These are phyloP conservation scores for Trichoderma sp. DNA, from an alignment of 2,329 filamentous ascomycete species.

Conservation along the genomic window DNA sequence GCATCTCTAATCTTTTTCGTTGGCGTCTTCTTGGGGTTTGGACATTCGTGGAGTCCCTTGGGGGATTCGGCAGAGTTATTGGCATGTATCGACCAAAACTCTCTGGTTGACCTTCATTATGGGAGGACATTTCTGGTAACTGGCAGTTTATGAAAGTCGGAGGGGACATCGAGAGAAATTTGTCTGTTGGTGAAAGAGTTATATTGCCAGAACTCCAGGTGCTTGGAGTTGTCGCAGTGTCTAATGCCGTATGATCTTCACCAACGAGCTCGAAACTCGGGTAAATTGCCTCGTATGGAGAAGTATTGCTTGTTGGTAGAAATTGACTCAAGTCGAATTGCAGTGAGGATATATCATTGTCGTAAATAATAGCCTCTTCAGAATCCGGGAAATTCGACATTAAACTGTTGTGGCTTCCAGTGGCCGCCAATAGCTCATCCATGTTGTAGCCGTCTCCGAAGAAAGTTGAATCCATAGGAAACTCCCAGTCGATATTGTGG, in stretches of 20 bases:
- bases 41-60: neutral
- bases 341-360: neutral
- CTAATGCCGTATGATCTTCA: neutral
- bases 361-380: no score
- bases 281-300: neutral
- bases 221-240: neutral
- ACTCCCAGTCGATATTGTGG: neutral
- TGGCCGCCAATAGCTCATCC: neutral
- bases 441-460: neutral
- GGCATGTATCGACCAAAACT: neutral
- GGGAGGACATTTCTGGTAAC: neutral
- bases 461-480: neutral
- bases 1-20: neutral
- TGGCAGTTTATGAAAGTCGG: neutral
- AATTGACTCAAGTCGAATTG: neutral
- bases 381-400: no score
- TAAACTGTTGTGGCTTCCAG: neutral
- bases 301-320: neutral
- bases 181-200: neutral
- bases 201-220: neutral
- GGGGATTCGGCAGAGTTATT: neutral
- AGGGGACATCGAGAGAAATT: neutral
- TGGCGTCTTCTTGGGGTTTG: neutral
- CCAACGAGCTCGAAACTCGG: neutral
- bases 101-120: neutral